These are phyloP conservation scores for Coemansia aciculifera DNA, from an alignment of 192 early-diverging fungal species.

Conservation along the genomic window DNA sequence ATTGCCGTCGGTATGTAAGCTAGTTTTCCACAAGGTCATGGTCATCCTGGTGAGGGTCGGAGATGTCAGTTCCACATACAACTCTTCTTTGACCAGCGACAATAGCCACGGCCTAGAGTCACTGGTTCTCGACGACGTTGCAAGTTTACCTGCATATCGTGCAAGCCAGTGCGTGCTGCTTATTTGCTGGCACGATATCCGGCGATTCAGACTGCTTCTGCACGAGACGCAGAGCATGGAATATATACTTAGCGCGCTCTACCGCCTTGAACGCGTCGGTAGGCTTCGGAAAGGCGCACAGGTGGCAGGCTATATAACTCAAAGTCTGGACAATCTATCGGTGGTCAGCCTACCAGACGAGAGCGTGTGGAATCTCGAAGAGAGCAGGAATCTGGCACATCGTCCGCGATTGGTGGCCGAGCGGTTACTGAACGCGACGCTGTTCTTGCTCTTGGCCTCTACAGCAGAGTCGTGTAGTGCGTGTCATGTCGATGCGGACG, in stretches of 20 bases:
- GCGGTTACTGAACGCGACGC: constrained; percentile 6
- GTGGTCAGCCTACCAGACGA: constrained; percentile 45
- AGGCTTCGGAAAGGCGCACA: neutral
- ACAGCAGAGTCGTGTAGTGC: neutral
- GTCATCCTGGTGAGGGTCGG: neutral
- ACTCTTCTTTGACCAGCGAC: neutral
- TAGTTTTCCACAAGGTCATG: constrained; percentile 24
- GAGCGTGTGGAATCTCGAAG: constrained; percentile 27
- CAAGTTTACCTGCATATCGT: constrained; percentile 1
- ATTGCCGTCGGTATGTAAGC: constrained; percentile 23
- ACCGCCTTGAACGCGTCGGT: neutral
- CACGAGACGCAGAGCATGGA: constrained; percentile 37
- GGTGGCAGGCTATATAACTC: constrained; percentile 15
- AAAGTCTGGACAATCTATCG: constrained; percentile 33
- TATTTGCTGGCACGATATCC: constrained; percentile 21
- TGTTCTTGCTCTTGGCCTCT: constrained; percentile 16
- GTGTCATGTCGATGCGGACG: neutral
- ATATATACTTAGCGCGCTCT: constrained; percentile 13
- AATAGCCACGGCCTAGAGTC: neutral
- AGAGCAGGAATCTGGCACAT: neutral
- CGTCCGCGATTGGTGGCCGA: neutral
- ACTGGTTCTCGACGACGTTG: neutral
- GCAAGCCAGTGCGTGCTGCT: constrained; percentile 23
- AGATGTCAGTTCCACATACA: neutral
- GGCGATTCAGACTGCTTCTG: constrained; percentile 23